A percentile compares a stretch with the other conserved stretches of the same genome.
Conservation (phyloP, 2,329 filamentous ascomycete genomes). For the Pseudofabraea citricarpa region DNA sequence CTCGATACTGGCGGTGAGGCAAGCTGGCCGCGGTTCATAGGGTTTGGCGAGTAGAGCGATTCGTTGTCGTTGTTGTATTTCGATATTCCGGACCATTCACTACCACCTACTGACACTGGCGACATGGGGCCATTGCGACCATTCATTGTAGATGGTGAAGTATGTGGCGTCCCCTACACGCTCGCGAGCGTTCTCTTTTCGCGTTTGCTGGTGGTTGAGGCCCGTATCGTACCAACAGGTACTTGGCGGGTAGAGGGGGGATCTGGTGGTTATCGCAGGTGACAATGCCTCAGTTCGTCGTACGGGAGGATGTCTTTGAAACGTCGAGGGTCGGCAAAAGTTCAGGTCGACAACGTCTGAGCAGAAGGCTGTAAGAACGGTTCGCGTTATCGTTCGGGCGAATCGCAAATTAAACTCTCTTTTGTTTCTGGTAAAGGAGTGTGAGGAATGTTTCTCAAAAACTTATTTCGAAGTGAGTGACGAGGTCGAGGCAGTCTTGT, state of each 20-base stretch:
- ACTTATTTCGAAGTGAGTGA: too few species aligned
- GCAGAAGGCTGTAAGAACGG: slow-evolving; percentile 11
- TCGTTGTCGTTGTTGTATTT: slow-evolving; percentile 56
- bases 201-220: too few species aligned
- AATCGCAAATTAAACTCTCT: too few species aligned
- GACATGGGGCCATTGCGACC: slow-evolving; percentile 72
- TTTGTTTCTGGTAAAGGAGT: too few species aligned
- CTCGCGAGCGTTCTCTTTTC: slow-evolving; percentile 6
- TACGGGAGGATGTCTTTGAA: slow-evolving; percentile 12
- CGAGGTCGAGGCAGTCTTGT: too few species aligned
- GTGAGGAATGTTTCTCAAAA: too few species aligned
- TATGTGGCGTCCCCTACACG: slow-evolving; percentile 10
- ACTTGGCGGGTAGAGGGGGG: neutral
- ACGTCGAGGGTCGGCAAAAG: slow-evolving; percentile 10
- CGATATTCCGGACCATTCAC: slow-evolving; percentile 72
- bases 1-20: slow-evolving; percentile 67
- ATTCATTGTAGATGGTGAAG: slow-evolving; percentile 50
- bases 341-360: slow-evolving; percentile 20
- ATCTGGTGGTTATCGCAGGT: neutral
- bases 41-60: slow-evolving; percentile 41
- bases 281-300: neutral
- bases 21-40: slow-evolving; percentile 51
- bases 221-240: neutral
- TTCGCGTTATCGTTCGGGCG: too few species aligned
- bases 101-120: slow-evolving; percentile 75